Conservation (phyloP, 768 basidiomycete species). For the Sarcomyxa edulis region DNA sequence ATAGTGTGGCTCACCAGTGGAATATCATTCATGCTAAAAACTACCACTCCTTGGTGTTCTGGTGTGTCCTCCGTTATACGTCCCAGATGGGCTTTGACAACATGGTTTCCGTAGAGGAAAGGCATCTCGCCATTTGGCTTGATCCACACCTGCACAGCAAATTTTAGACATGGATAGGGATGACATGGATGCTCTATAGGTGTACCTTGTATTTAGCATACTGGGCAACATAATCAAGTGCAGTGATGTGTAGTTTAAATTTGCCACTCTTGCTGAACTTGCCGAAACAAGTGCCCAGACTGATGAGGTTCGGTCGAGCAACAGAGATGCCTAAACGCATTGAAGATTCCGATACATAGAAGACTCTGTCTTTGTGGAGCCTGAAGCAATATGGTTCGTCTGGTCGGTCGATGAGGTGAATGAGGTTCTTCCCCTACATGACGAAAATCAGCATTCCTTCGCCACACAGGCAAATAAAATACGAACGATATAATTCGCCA, state of each 20-base stretch:
- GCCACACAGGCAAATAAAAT: background rate
- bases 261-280: constrained; percentile 97
- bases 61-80: constrained; percentile 98
- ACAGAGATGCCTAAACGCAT: constrained; percentile 92
- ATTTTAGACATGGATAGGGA: too few relatives aligned
- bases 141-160: constrained; percentile 79
- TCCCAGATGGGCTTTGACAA: constrained; percentile 97
- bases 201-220: constrained; percentile 97
- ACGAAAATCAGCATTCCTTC: constrained; percentile 1
- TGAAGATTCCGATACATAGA: constrained; percentile 92
- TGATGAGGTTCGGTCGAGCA: constrained; percentile 87
- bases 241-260: constrained; percentile 95
- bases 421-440: constrained; percentile 86
- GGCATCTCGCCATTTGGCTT: constrained; percentile 99
- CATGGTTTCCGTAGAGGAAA: constrained; percentile 97
- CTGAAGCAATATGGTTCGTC: constrained; percentile 97
- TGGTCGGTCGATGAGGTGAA: constrained; percentile 90
- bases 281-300: constrained; percentile 93
- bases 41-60: constrained; percentile 96
- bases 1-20: constrained; percentile 61
- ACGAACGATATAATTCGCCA: constrained; percentile 93
- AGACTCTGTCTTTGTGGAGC: constrained; percentile 90
- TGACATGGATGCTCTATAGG: background rate
- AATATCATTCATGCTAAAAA: constrained; percentile 93
- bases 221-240: constrained; percentile 88